A percentile compares a stretch with the other conserved stretches of the same genome.
phyloP scores from a whole-genome alignment of 2,329 filamentous ascomycete genomes.

The Cryphonectria parasitica region DNA sequence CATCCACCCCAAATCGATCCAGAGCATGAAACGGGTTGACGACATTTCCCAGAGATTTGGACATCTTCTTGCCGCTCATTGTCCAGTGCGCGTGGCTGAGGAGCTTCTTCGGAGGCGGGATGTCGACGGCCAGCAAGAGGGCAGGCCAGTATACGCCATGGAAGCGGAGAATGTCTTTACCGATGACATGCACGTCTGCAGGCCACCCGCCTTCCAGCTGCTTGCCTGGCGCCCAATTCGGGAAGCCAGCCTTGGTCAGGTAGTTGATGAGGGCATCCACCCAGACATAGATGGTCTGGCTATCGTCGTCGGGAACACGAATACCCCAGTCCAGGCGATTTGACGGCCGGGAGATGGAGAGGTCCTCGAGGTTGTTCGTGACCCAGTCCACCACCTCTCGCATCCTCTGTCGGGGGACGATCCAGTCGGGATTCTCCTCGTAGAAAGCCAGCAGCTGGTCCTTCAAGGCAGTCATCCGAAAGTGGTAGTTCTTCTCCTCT shows the following conservation, averaged over 20 bases:
- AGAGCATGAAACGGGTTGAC: slow-evolving; percentile 93
- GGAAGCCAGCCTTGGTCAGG: slow-evolving; percentile 84
- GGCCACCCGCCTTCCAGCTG: slow-evolving; percentile 77
- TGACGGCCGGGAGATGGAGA: slow-evolving; percentile 84
- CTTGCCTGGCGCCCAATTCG: slow-evolving; percentile 68
- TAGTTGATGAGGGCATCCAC: slow-evolving; percentile 96
- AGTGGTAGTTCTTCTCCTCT: slow-evolving; percentile 93
- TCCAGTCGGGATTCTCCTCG: slow-evolving; percentile 73
- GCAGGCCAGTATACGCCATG: slow-evolving; percentile 99
- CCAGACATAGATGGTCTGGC: slow-evolving; percentile 97
- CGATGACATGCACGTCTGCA: slow-evolving; percentile 87
- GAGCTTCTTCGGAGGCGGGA: slow-evolving; percentile 78
- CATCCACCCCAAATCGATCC: slow-evolving; percentile 84
- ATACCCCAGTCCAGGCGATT: slow-evolving; percentile 86
- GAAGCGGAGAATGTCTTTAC: slow-evolving; percentile 95
- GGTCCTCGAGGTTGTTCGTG: slow-evolving; percentile 75
- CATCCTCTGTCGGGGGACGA: slow-evolving; percentile 74
- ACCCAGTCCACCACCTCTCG: slow-evolving; percentile 80
- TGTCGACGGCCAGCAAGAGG: slow-evolving; percentile 83
- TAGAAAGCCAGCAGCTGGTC: slow-evolving; percentile 83
- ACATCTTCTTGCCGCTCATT: slow-evolving; percentile 90
- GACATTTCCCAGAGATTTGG: slow-evolving; percentile 92
- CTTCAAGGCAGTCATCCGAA: slow-evolving; percentile 81
- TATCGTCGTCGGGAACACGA: slow-evolving; percentile 78
- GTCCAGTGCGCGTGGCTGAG: slow-evolving; percentile 96